Evolutionary conservation across 1,139 yeast species (phyloP).

Genomic region (Diutina scorzettiae): DNA sequence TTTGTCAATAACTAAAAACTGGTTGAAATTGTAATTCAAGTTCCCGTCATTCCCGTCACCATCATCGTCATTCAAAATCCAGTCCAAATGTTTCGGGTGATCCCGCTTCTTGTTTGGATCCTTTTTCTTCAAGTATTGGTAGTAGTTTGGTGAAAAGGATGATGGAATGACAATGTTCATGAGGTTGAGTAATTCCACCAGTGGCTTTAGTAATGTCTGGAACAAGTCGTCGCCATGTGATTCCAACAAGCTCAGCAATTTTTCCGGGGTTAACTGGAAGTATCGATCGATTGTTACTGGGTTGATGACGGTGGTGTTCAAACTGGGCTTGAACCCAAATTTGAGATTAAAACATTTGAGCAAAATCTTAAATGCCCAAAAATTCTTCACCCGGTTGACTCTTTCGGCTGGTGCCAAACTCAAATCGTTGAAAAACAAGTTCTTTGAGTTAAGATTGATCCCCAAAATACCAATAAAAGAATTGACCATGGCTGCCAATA

Average conservation of each 20-base stretch:
- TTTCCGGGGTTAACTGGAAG: slow-evolving; percentile 36
- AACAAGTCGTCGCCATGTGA: slow-evolving; percentile 25
- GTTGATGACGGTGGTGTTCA: slow-evolving; percentile 12
- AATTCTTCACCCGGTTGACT: slow-evolving; percentile 43
- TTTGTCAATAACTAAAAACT: slow-evolving; percentile 32
- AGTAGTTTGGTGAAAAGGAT: slow-evolving; percentile 37
- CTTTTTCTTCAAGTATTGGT: slow-evolving; percentile 30
- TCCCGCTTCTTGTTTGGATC: slow-evolving; percentile 14
- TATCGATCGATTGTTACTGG: slow-evolving; percentile 39
- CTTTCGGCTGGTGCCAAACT: slow-evolving; percentile 25
- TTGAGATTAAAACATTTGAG: slow-evolving; percentile 39
- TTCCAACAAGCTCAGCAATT: slow-evolving; percentile 24
- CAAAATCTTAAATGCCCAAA: slow-evolving; percentile 48
- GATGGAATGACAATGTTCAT: slow-evolving; percentile 38
- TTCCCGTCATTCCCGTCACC: slow-evolving; percentile 43
- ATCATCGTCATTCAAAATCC: slow-evolving; percentile 38
- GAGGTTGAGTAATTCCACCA: slow-evolving; percentile 33
- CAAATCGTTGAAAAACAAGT: slow-evolving; percentile 35
- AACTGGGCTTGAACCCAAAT: slow-evolving; percentile 33
- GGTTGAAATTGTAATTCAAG: slow-evolving; percentile 34
- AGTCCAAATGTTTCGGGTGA: slow-evolving; percentile 24
- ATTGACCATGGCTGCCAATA: slow-evolving; percentile 30
- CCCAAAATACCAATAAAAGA: slow-evolving; percentile 37
- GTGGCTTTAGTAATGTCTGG: slow-evolving; percentile 28
- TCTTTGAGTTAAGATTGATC: slow-evolving; percentile 33